A percentile compares a stretch with the other conserved stretches of the same genome.
These are phyloP conservation scores for Fusarium sp. DNA, from an alignment of 2,329 filamentous ascomycete species.

Conservation along the genomic window DNA sequence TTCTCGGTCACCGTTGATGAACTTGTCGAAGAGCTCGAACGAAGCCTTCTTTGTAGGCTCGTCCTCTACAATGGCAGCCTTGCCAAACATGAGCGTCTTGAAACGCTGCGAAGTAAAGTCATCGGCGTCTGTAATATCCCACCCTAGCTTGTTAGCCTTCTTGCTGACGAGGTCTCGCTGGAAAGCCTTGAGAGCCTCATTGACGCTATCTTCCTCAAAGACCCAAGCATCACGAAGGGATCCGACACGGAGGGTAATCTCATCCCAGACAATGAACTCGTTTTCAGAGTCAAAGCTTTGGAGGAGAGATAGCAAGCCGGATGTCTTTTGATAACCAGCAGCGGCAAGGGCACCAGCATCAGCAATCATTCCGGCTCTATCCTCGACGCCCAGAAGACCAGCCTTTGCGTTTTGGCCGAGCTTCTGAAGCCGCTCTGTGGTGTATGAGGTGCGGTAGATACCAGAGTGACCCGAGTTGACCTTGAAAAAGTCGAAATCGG, in stretches of 20 bases:
- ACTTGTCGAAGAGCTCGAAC: conserved; percentile 90
- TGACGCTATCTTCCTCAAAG: conserved; percentile 75
- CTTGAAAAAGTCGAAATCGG: conserved; percentile 91
- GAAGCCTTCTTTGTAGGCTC: conserved; percentile 80
- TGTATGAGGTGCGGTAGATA: conserved; percentile 91
- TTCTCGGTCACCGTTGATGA: conserved; percentile 78
- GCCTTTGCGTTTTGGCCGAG: conserved; percentile 84
- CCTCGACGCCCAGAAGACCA: conserved; percentile 80
- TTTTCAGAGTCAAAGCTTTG: conserved; percentile 85
- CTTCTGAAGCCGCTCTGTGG: conserved; percentile 84
- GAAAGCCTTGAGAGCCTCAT: conserved; percentile 84
- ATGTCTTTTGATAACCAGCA: conserved; percentile 94
- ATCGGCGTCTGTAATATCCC: conserved; percentile 85
- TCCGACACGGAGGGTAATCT: conserved; percentile 82
- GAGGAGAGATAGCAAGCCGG: conserved; percentile 84
- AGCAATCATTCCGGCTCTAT: conserved; percentile 93
- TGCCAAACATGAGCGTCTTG: conserved; percentile 90
- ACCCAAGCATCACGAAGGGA: conserved; percentile 88
- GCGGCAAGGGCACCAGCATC: conserved; percentile 90
- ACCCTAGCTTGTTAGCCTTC: conserved; percentile 88
- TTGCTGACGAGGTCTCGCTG: conserved; percentile 79
- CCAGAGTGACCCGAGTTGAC: conserved; percentile 94
- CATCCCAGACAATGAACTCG: conserved; percentile 95
- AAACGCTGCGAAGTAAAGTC: conserved; percentile 94
- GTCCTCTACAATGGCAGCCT: conserved; percentile 83